Percentiles rank a stretch among this genome's conserved stretches.
These are phyloP conservation scores for Closterium sp. DNA, from an alignment of 139 green algal species.

Conservation along the genomic window DNA sequence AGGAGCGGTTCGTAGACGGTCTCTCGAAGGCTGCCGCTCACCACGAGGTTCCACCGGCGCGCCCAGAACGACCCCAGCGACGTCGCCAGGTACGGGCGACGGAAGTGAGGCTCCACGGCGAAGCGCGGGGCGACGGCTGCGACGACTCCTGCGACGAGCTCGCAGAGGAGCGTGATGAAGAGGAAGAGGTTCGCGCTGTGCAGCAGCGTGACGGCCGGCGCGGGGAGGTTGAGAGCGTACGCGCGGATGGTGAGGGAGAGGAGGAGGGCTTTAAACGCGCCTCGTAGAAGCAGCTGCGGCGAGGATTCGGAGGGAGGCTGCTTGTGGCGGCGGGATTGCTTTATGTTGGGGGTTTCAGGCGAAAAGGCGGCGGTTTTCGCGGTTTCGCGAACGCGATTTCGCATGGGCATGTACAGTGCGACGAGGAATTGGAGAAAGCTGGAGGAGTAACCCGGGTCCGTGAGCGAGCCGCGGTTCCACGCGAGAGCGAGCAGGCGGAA, in stretches of 20 bases:
- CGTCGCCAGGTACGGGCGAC: constrained; percentile 20
- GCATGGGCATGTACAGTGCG: constrained; percentile 11
- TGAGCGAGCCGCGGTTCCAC: background rate
- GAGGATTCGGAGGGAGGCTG: background rate
- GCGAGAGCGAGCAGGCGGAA: background rate
- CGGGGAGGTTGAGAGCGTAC: background rate
- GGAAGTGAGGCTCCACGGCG: constrained; percentile 8
- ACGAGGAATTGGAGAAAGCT: background rate
- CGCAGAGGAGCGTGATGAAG: constrained; percentile 16
- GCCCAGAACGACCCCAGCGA: constrained; percentile 44
- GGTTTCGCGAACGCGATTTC: background rate
- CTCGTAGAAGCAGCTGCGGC: background rate
- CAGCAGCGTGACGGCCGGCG: background rate
- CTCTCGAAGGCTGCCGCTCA: constrained; percentile 29
- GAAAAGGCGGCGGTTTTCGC: background rate
- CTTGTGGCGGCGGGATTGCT: background rate
- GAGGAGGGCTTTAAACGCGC: background rate
- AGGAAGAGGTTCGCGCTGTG: constrained; percentile 27
- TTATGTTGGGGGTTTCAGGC: background rate
- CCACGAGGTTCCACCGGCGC: constrained; percentile 34
- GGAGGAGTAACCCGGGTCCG: background rate
- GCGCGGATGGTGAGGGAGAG: constrained; percentile 3
- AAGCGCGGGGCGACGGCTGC: background rate
- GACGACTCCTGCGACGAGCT: background rate
- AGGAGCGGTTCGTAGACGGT: constrained; percentile 23